These are phyloP conservation scores for Nymphaea colorata DNA, from an alignment of 164 flowering plant species.

Conservation along the genomic window DNA sequence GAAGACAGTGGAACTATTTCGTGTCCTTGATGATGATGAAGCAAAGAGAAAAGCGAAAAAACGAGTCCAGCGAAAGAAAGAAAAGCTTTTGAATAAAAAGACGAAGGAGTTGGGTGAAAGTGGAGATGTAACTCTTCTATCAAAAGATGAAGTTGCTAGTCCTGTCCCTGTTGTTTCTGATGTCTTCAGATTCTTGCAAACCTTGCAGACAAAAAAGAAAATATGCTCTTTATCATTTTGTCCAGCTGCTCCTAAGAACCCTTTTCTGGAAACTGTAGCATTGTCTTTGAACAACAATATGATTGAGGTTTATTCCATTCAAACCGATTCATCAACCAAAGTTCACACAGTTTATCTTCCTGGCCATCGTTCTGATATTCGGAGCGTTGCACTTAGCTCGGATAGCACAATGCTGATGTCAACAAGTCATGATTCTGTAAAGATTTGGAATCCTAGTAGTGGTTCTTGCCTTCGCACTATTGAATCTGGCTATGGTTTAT, in stretches of 20 bases:
- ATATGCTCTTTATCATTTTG: conserved; percentile 77
- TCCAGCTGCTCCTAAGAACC: conserved; percentile 42
- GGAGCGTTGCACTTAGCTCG: conserved; percentile 88
- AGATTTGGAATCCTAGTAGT: conserved; percentile 93
- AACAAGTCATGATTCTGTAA: conserved; percentile 77
- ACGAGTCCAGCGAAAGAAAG: conserved; percentile 62
- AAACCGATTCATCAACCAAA: conserved; percentile 30
- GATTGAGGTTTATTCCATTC: conserved; percentile 63
- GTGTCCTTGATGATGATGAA: conserved; percentile 62
- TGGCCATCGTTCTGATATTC: conserved; percentile 85
- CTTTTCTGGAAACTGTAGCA: conserved; percentile 53
- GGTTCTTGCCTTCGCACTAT: conserved; percentile 84
- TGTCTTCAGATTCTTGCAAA: conserved; percentile 71
- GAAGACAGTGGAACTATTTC: conserved; percentile 69
- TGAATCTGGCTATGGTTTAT: conserved; percentile 80
- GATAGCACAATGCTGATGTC: conserved; percentile 85
- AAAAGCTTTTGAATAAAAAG: conserved; percentile 45
- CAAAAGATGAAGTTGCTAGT: conserved; percentile 20
- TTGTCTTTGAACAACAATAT: conserved; percentile 76
- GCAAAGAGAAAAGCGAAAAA: conserved; percentile 83
- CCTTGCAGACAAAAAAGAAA: conserved; percentile 62
- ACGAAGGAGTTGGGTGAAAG: conserved; percentile 27
- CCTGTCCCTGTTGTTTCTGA: conserved; percentile 44
- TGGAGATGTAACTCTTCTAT: conserved; percentile 20
- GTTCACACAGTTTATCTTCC: conserved; percentile 57